A percentile compares a stretch with the other conserved stretches of the same genome.
Conservation (phyloP, 2,329 filamentous ascomycete species). For the Beauveria medogensis region DNA sequence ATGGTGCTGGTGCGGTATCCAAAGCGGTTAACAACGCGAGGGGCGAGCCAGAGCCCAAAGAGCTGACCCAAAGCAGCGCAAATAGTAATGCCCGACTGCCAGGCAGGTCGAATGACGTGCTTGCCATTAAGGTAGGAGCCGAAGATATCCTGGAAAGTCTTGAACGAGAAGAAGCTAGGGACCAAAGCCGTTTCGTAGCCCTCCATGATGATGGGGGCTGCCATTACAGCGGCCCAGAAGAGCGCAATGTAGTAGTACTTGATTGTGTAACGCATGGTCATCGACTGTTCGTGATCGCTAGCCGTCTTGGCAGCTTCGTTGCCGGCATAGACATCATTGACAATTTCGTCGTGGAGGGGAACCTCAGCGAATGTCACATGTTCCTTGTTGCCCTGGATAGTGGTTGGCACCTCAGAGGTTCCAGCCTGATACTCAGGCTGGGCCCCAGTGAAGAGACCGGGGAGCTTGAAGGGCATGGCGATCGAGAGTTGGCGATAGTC, state of each 20-base stretch:
- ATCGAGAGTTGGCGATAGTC: background rate
- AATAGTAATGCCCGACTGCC: conserved; percentile 14
- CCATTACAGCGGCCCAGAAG: conserved; percentile 16
- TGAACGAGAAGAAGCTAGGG: conserved; percentile 15
- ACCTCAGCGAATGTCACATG: background rate
- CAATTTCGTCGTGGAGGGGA: background rate
- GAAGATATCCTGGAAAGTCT: conserved; percentile 8
- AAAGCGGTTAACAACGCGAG: conserved; percentile 8
- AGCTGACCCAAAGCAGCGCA: conserved; percentile 13
- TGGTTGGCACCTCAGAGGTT: background rate
- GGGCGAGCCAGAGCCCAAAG: conserved; percentile 14
- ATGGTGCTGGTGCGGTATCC: conserved; percentile 12
- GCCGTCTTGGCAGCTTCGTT: conserved; percentile 12
- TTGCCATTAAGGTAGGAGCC: background rate
- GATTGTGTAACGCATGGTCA: conserved; percentile 14
- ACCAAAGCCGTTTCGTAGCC: conserved; percentile 23
- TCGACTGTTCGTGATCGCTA: conserved; percentile 12
- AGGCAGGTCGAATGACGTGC: conserved; percentile 2
- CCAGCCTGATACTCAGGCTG: background rate
- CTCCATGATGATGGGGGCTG: conserved; percentile 28
- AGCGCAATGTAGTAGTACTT: conserved; percentile 13
- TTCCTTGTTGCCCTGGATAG: background rate
- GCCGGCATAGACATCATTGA: conserved; percentile 12
- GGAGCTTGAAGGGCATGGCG: background rate
- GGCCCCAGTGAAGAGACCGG: background rate